phyloP scores from a whole-genome alignment of 148 eudicot genomes.

The Dysphania ambrosioides region DNA sequence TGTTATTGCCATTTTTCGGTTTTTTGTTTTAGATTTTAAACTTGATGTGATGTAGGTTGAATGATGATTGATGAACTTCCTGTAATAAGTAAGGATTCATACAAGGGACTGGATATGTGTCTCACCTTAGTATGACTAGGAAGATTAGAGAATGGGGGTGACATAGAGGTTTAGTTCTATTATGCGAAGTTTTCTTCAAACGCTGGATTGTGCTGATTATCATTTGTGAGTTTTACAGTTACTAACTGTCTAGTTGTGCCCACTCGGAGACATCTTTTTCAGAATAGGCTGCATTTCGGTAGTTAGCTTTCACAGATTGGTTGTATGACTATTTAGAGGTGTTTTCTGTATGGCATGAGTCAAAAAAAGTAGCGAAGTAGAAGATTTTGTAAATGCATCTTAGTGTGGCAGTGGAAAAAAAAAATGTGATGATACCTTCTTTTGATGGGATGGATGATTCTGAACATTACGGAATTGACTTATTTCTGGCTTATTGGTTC shows the following conservation, averaged over 20 bases:
- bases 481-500: background rate
- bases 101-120: background rate
- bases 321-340: background rate
- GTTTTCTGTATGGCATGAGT: background rate
- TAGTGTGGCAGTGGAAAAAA: too few species aligned
- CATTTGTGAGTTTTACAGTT: background rate
- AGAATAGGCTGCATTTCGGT: background rate
- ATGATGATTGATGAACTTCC: background rate
- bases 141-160: background rate
- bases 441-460: background rate
- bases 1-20: background rate
- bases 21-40: too few species aligned
- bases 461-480: background rate
- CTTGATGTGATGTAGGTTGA: background rate
- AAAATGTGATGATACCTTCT: background rate
- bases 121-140: too few species aligned
- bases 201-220: background rate
- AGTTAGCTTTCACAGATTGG: background rate
- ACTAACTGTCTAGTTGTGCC: background rate
- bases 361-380: background rate
- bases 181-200: too few species aligned
- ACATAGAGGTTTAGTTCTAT: background rate
- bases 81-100: background rate
- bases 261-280: background rate
- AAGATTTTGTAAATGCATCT: background rate